Percentiles rank a stretch among this genome's conserved stretches.
phyloP scores from a whole-genome alignment of 2,329 filamentous ascomycete genomes.

The Dothideomycetes sp. region DNA sequence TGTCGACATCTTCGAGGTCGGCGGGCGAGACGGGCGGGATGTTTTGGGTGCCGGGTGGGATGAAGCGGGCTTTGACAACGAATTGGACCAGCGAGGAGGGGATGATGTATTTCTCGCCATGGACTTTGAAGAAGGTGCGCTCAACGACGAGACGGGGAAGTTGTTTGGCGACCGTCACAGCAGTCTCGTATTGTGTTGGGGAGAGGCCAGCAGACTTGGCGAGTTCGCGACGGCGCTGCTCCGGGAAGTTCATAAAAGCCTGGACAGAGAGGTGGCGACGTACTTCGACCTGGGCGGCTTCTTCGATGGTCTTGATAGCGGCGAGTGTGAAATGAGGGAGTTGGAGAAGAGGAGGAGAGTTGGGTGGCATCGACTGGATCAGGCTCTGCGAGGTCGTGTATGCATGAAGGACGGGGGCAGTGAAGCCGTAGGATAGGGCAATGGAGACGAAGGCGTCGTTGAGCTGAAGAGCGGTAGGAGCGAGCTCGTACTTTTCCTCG shows the following conservation, averaged over 20 bases:
- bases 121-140: conserved; percentile 97
- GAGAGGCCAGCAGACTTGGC: conserved; percentile 61
- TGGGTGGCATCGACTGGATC: conserved; percentile 79
- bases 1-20: conserved; percentile 84
- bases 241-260: conserved; percentile 76
- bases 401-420: conserved; percentile 68
- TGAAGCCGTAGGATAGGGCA: conserved; percentile 75
- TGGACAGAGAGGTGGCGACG: conserved; percentile 63
- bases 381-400: conserved; percentile 76
- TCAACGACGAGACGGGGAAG: conserved; percentile 75
- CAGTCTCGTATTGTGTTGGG: conserved; percentile 64
- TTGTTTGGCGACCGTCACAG: conserved; percentile 67
- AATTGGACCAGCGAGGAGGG: conserved; percentile 87
- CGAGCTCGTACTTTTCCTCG: conserved; percentile 79
- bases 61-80: conserved; percentile 86
- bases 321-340: conserved; percentile 72
- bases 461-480: conserved; percentile 72
- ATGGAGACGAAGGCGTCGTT: conserved; percentile 83
- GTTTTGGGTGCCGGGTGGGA: conserved; percentile 70
- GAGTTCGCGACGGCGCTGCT: conserved; percentile 61
- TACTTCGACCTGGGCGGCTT: conserved; percentile 44
- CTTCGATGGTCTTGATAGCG: conserved; percentile 54
- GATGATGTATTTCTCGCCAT: conserved; percentile 85
- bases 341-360: conserved; percentile 78
- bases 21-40: conserved; percentile 64